Conservation (phyloP, 257 asterid genomes). For the Ocimum tenuiflorum region DNA sequence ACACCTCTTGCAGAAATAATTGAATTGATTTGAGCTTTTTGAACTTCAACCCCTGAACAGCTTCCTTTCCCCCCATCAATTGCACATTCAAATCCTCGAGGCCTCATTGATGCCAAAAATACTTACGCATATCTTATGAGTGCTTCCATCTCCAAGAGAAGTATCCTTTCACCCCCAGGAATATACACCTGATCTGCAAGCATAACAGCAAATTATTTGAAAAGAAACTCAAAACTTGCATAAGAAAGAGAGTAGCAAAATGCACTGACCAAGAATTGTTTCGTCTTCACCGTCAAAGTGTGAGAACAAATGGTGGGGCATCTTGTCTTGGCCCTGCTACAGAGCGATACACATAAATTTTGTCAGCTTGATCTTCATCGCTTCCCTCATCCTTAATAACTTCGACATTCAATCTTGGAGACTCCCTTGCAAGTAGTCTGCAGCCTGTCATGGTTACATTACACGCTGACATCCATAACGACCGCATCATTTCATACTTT, state of each 20-base stretch:
- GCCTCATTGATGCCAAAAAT: constrained; percentile 6
- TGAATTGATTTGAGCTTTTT: no score
- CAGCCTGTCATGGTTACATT: constrained; percentile 60
- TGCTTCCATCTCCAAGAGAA: neutral
- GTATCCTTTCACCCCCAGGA: neutral
- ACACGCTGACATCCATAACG: constrained; percentile 82
- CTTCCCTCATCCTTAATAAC: constrained; percentile 55
- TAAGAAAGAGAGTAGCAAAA: neutral
- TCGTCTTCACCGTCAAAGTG: constrained; percentile 37
- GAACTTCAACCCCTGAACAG: no score
- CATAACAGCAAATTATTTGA: neutral
- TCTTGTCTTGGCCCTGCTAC: constrained; percentile 79
- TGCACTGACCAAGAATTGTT: constrained; percentile 21
- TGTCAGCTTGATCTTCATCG: constrained; percentile 40
- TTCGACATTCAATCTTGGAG: constrained; percentile 72
- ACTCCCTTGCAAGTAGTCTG: constrained; percentile 50
- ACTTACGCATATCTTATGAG: constrained; percentile 15
- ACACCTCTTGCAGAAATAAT: no score
- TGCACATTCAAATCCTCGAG: no score
- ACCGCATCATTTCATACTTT: constrained; percentile 69
- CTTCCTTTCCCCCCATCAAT: no score
- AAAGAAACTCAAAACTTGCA: constrained; percentile 2
- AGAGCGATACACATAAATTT: constrained; percentile 63
- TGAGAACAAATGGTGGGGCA: constrained; percentile 72
- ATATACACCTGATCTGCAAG: constrained; percentile 24